Conservation (phyloP, 768 basidiomycete species). For the Auricularia auricula-judae region DNA sequence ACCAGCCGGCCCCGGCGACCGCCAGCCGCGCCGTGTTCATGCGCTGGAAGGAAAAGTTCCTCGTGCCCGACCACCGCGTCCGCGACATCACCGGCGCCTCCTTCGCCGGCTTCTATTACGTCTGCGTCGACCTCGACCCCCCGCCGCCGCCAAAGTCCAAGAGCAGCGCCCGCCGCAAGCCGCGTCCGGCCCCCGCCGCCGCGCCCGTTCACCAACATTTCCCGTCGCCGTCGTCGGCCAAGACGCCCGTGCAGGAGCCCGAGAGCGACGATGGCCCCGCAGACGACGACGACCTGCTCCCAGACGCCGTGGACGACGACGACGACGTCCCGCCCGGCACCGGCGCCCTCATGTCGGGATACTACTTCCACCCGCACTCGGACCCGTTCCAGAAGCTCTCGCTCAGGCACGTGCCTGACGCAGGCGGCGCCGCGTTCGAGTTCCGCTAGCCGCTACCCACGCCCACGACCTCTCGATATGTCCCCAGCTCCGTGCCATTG, state of each 20-base stretch:
- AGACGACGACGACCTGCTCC: constrained; percentile 4
- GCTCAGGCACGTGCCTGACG: constrained; percentile 65
- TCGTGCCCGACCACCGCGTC: constrained; percentile 90
- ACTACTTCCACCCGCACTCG: constrained; percentile 89
- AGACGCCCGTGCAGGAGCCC: constrained; percentile 36
- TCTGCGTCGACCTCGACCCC: constrained; percentile 85
- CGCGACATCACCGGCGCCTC: constrained; percentile 91
- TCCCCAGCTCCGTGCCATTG: no score
- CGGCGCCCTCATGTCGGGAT: constrained; percentile 70
- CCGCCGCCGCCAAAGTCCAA: constrained; percentile 25
- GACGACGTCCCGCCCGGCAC: constrained; percentile 5
- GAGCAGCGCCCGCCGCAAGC: constrained; percentile 23
- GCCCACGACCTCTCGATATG: no score
- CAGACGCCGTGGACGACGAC: constrained; percentile 3
- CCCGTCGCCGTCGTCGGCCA: constrained; percentile 28
- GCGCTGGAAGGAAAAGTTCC: constrained; percentile 93
- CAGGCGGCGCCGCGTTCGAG: constrained; percentile 70
- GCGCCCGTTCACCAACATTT: constrained; percentile 26
- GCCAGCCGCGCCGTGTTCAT: constrained; percentile 54
- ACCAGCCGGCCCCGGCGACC: background rate
- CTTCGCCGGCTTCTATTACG: constrained; percentile 94
- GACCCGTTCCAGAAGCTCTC: constrained; percentile 92
- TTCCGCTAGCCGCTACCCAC: constrained; percentile 45
- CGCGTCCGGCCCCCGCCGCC: constrained; percentile 19
- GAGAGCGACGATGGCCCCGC: constrained; percentile 12